A percentile compares a stretch with the other conserved stretches of the same genome.
Evolutionary conservation across 306 rosid genomes (phyloP).

Genomic region (Benincasa hispida): DNA sequence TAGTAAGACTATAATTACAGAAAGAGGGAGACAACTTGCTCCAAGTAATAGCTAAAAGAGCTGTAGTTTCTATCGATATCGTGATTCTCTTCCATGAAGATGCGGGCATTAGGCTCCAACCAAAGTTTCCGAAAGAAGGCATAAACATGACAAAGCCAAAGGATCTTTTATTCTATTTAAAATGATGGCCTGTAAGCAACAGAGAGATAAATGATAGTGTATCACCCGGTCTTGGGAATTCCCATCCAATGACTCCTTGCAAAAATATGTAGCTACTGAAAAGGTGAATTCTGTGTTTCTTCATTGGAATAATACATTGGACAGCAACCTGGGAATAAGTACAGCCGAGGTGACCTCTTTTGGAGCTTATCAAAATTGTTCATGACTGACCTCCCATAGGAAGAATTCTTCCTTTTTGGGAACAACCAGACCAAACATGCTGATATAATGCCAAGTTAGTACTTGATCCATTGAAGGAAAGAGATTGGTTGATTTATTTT

Average conservation of each 20-base stretch:
- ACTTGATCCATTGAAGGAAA: background rate
- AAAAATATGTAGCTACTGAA: background rate
- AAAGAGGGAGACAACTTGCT: too few relatives aligned
- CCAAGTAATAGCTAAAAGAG: too few relatives aligned
- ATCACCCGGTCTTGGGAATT: background rate
- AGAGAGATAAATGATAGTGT: background rate
- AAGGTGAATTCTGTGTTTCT: background rate
- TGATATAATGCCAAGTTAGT: background rate
- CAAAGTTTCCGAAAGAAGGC: background rate
- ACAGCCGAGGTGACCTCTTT: background rate
- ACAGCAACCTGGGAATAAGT: background rate
- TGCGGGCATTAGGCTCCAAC: background rate
- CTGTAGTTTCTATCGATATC: background rate
- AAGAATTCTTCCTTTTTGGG: background rate
- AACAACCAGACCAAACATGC: background rate
- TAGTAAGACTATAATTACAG: background rate
- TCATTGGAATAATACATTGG: background rate
- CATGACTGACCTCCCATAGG: background rate
- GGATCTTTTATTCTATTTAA: background rate
- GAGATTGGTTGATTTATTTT: background rate
- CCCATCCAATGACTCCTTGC: background rate
- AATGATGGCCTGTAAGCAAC: background rate
- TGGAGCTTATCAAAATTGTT: background rate
- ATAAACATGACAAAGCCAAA: background rate
- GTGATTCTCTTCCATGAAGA: background rate